Base-by-base conservation (phyloP, 2,329 filamentous ascomycete genomes). In the Pseudopyrenochaeta lycopersici region DNA sequence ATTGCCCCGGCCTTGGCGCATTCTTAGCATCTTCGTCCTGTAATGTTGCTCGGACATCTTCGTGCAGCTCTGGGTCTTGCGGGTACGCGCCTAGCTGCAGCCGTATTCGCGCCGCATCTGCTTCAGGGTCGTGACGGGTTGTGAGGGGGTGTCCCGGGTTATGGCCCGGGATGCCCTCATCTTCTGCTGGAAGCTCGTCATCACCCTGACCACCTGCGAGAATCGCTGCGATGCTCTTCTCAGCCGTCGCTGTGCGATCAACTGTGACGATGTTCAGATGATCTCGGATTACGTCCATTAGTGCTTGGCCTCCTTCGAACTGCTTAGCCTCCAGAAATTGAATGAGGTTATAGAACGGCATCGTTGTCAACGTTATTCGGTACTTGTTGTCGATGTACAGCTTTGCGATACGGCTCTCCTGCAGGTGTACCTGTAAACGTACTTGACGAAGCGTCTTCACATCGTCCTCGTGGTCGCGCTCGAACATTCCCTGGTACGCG, bases 291-390 rank as follows among this genome's bases (percentile, higher is more conserved):
- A 98, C 83, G 41, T 88, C 86, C 32, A 90, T 86, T 61, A 98
- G 86, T 12, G 94, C 86, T 6, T 86, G 85, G 14, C 92, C 94
- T 10, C 92, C 92, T 46, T 90, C 86, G 45, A 91, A 90, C 12
- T 88, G 85, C 59, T 97, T 93, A n/a, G 88, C 87, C 74, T 98
- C 93, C 0, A 99, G 81, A 65, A 94, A 96, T 64, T 92, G 90
- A 68, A 97, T 89, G 7, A 98, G 84, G 55, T 90, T 90, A 52
- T 88, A 88, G 52, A 90, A 92, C 0, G 92, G 88, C 64, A 93
- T 89, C 52, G 89, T 88, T 66, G 93, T 97, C n/a, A 99, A 80
- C 0, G 92, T 92, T 31, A 99, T 83, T 11, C 92, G 87, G 73
- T 98, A 99, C 74, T 92, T 95, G 80, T 93, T 94, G 50, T 88